Conservation (phyloP, 768 basidiomycete species). For the Tephrocybe sp. region DNA sequence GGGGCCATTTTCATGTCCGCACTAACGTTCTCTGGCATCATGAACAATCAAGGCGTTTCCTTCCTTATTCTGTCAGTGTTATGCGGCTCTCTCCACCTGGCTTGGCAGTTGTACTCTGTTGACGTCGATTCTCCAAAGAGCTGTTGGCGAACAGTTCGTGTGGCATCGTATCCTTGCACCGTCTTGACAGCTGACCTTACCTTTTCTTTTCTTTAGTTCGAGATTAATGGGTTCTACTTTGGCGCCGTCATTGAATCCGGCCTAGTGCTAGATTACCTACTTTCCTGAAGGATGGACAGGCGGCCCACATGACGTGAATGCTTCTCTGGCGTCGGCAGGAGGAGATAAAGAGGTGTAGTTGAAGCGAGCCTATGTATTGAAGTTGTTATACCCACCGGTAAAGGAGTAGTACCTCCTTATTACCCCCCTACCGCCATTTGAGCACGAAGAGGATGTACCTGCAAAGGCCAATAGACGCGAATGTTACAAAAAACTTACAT, state of each 20-base stretch:
- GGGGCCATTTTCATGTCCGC: slow-evolving; percentile 21
- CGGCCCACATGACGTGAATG: background rate
- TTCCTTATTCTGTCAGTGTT: slow-evolving; percentile 8
- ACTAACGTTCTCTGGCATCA: slow-evolving; percentile 23
- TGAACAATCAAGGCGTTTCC: slow-evolving; percentile 21
- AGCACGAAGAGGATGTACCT: no score
- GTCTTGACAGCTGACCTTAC: background rate
- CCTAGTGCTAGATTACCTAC: slow-evolving; percentile 2
- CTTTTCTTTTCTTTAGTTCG: slow-evolving; percentile 4
- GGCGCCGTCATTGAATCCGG: slow-evolving; percentile 10
- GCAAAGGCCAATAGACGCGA: no score
- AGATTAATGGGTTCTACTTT: slow-evolving; percentile 11
- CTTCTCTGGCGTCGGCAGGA: background rate
- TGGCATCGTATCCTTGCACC: no score
- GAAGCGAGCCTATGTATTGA: background rate
- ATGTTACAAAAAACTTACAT: no score
- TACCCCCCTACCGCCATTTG: no score
- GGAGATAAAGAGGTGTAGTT: background rate
- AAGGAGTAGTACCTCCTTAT: no score
- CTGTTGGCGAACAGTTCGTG: slow-evolving; percentile 13
- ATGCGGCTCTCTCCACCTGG: slow-evolving; percentile 9
- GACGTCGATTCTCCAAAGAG: slow-evolving; percentile 12
- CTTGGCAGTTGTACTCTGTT: slow-evolving; percentile 10
- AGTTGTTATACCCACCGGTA: no score
- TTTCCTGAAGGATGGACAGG: background rate